Evolutionary conservation across 148 eudicot species (phyloP).

Genomic region (Persicaria tinctoria): DNA sequence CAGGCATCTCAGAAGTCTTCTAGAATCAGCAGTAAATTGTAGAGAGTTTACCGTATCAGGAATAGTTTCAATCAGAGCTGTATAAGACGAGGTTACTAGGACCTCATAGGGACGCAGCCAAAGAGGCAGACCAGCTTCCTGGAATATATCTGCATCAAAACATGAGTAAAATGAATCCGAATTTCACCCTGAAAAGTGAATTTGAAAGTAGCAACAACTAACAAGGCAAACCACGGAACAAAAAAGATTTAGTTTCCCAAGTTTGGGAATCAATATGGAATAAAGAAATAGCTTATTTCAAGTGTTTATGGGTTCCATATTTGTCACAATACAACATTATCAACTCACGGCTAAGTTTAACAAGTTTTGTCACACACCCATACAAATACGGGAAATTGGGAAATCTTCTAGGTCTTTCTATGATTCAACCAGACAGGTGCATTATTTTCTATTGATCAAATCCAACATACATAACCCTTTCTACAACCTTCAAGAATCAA

Average conservation of each 20-base stretch:
- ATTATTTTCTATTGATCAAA: not conserved
- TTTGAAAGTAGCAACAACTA: not conserved
- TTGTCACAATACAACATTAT: not conserved
- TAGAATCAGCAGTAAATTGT: not conserved
- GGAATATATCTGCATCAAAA: constrained; percentile 73
- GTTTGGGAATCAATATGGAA: not conserved
- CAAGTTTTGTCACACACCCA: not conserved
- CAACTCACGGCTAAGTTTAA: not conserved
- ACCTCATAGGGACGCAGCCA: constrained; percentile 99
- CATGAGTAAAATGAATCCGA: constrained; percentile 8
- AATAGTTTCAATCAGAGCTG: constrained; percentile 96
- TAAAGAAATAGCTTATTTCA: not conserved
- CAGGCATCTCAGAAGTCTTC: constrained; percentile 2
- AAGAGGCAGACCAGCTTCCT: constrained; percentile 97
- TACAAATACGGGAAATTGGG: not conserved
- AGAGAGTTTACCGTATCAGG: constrained; percentile 78
- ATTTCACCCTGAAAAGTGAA: not conserved
- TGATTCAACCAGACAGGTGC: not conserved
- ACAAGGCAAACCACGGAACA: not conserved
- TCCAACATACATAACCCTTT: not conserved
- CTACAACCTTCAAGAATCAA: not conserved
- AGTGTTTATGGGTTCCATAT: not conserved
- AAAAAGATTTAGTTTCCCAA: not conserved
- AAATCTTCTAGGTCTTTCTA: not conserved
- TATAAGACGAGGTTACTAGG: constrained; percentile 91